Evolutionary conservation across 1,139 yeast species (phyloP), one percentile per base, ranked within the genome.

Genomic region (Candida tetrigidarum): DNA sequence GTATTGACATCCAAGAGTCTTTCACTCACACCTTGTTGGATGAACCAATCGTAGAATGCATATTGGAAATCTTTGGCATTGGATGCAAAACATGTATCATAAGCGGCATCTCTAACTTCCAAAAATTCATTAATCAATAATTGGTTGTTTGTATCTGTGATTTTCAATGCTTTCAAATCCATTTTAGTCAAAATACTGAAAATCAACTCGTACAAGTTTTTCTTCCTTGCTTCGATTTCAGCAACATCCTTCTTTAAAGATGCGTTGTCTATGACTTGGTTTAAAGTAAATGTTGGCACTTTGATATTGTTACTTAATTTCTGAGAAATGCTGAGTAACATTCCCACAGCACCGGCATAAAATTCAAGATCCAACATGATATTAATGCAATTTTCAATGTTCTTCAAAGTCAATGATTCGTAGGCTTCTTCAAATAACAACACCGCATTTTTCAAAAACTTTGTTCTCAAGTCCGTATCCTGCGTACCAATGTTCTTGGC

Each of bases 11-110:
- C 89, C 52, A 93, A 71, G 37, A 95, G 71, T 48, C 91, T 79
- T 46, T 86, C 95, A 50, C 88, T 85, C 28, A 83, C 78, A 2
- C 90, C 92, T 59, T 88, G 88, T 37, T 77, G 70, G 34, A 91
- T 84, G 56, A 90, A 84, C 98, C 99, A 95, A 60, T 89, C 96
- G 63, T 95, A 95, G 53, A 93, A 81, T 53, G 88, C 87, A 63
- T 85, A 90, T 53, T 95, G 99, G 75, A 95, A 95, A 12, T 82
- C 64, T 58, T 85, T 89, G 59, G 93, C 98, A 40, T 78, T 74
- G 41, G 86, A 84, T 11, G 80, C 78, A 57, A 90, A 83, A 50
- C 96, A 89, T 10, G 86, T 78, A 16, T 78, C 78, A 58, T 92
- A 92, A 22, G 95, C 81, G 38, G 81, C 77, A 54, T 88, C 88